These are phyloP conservation scores for Buddleja alternifolia DNA, from an alignment of 257 asterid genomes.

Conservation along the genomic window DNA sequence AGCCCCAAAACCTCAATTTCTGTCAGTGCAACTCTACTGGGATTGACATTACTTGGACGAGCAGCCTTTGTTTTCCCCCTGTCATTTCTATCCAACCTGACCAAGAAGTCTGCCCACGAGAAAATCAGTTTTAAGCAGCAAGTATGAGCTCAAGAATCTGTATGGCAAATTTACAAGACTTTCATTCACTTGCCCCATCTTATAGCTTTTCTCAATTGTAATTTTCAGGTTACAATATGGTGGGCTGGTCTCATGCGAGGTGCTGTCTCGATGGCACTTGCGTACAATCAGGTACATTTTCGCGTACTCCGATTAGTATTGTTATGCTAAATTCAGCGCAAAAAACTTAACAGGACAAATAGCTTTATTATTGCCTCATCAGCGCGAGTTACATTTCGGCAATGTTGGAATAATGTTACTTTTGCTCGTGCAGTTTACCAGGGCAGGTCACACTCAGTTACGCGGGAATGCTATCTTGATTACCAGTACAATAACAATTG, in stretches of 20 bases:
- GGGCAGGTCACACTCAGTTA: slow-evolving; percentile 75
- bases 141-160: slow-evolving; percentile 46
- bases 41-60: slow-evolving; percentile 79
- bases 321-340: not conserved
- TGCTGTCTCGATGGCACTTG: slow-evolving; percentile 72
- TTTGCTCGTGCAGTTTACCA: slow-evolving; percentile 66
- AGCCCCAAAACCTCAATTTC: slow-evolving; percentile 69
- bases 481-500: slow-evolving; percentile 89
- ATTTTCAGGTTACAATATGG: slow-evolving; percentile 59
- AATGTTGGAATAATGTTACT: not conserved
- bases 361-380: not conserved
- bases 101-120: slow-evolving; percentile 58
- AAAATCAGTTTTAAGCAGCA: slow-evolving; percentile 74
- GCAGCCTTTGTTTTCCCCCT: slow-evolving; percentile 94
- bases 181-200: slow-evolving; percentile 14
- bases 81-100: slow-evolving; percentile 77
- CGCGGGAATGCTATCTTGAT: slow-evolving; percentile 82
- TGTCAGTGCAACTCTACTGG: slow-evolving; percentile 84
- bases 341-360: not conserved
- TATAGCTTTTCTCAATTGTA: slow-evolving; percentile 5
- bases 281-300: slow-evolving; percentile 58
- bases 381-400: not conserved
- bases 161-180: slow-evolving; percentile 19
- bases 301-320: not conserved
- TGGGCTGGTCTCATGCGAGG: slow-evolving; percentile 79